Conservation (phyloP, 2,329 filamentous ascomycete species). For the Dactylellina cionopaga region DNA sequence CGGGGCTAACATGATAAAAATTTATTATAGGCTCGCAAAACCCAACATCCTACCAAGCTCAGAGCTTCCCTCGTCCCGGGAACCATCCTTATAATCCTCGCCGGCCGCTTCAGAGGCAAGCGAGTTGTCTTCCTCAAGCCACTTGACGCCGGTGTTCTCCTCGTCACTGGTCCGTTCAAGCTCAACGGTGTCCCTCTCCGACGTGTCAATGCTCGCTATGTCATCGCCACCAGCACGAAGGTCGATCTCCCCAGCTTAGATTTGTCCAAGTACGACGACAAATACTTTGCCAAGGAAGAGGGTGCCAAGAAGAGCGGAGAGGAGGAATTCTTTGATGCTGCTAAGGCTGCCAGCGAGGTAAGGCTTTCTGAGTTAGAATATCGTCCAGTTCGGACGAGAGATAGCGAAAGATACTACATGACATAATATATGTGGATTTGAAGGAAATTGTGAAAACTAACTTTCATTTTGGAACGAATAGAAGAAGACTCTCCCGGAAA, state of each 20-base stretch:
- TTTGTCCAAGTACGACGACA: slow-evolving; percentile 87
- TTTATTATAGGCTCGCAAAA: slow-evolving; percentile 83
- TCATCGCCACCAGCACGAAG: slow-evolving; percentile 88
- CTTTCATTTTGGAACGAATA: slow-evolving; percentile 63
- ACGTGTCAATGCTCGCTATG: slow-evolving; percentile 91
- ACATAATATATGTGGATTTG: too few species aligned
- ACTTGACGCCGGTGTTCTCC: slow-evolving; percentile 95
- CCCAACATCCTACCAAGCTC: slow-evolving; percentile 84
- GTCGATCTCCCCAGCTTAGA: slow-evolving; percentile 87
- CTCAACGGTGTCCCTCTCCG: slow-evolving; percentile 98
- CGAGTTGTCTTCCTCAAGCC: slow-evolving; percentile 98
- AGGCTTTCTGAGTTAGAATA: neutral
- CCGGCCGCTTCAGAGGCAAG: slow-evolving; percentile 99
- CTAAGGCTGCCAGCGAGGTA: slow-evolving; percentile 63
- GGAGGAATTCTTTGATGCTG: slow-evolving; percentile 99
- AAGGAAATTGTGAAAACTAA: slow-evolving; percentile 59
- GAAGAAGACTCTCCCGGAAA: slow-evolving; percentile 97
- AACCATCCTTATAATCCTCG: slow-evolving; percentile 97
- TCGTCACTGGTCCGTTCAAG: slow-evolving; percentile 99
- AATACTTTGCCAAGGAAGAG: slow-evolving; percentile 98
- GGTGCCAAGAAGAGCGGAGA: slow-evolving; percentile 90
- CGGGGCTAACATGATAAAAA: slow-evolving; percentile 53
- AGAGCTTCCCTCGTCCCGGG: slow-evolving; percentile 91
- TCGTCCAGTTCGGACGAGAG: neutral
- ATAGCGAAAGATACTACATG: slow-evolving; percentile 31